A percentile compares a stretch with the other conserved stretches of the same genome.
Conservation (phyloP, 768 basidiomycete species). For the Mycena pura region DNA sequence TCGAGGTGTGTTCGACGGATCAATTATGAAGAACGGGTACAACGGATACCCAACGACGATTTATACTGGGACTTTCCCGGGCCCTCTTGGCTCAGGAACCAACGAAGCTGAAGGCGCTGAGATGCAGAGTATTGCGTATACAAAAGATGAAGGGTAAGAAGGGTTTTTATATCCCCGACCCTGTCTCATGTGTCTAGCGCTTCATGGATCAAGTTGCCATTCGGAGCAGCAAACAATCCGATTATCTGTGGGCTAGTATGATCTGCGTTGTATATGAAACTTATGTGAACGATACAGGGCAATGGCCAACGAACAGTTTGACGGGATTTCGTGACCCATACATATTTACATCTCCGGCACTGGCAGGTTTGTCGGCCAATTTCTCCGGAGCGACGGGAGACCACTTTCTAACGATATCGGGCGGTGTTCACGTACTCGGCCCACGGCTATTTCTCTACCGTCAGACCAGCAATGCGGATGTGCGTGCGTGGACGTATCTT, state of each 20-base stretch:
- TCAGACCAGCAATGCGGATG: constrained; percentile 21
- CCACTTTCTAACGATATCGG: constrained; percentile 20
- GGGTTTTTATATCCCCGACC: neutral
- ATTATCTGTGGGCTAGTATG: constrained; percentile 22
- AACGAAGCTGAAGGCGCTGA: constrained; percentile 16
- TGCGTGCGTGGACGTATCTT: constrained; percentile 21
- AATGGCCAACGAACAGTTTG: constrained; percentile 16
- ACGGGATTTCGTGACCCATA: constrained; percentile 23
- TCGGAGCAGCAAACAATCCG: constrained; percentile 12
- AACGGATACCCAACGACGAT: constrained; percentile 16
- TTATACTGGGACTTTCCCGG: constrained; percentile 18
- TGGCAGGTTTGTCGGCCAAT: constrained; percentile 7
- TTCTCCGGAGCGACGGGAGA: constrained; percentile 17
- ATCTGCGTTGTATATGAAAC: too few species aligned
- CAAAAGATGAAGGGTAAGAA: constrained; percentile 14
- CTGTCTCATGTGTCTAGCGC: neutral
- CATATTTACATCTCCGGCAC: constrained; percentile 12
- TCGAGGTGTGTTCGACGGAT: constrained; percentile 22
- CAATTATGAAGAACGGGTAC: constrained; percentile 21
- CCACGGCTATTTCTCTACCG: constrained; percentile 19
- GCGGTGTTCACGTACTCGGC: constrained; percentile 16
- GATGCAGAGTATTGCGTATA: constrained; percentile 21
- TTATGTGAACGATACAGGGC: neutral
- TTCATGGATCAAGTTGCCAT: constrained; percentile 21
- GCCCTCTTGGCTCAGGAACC: constrained; percentile 11